Evolutionary conservation across 108 stramenopile species (phyloP).

Genomic region (Conticribra weissflogii): DNA sequence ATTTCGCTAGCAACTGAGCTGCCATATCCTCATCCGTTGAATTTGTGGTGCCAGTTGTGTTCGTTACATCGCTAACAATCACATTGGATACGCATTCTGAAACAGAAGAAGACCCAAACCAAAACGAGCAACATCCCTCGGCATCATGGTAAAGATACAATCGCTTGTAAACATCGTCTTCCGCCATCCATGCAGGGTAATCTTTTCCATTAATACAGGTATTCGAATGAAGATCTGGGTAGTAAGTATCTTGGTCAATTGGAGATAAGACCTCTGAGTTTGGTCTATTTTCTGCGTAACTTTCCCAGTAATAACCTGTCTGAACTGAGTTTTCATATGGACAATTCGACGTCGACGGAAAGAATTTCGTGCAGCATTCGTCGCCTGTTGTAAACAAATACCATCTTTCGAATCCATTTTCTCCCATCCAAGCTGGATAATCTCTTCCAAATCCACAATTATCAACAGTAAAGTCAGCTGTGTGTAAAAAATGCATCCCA

Average conservation of each 20-base stretch:
- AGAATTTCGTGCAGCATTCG: conserved; percentile 25
- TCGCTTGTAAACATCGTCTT: not conserved
- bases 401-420: conserved; percentile 20
- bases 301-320: conserved; percentile 34
- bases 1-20: conserved; percentile 3
- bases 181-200: not conserved
- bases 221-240: conserved; percentile 15
- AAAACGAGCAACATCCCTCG: not conserved
- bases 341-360: conserved; percentile 24
- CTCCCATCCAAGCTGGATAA: conserved; percentile 39
- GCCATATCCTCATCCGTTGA: conserved; percentile 4
- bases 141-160: not conserved
- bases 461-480: not conserved
- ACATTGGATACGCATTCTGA: conserved; percentile 25
- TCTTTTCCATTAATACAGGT: not conserved
- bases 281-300: conserved; percentile 2
- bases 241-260: conserved; percentile 31
- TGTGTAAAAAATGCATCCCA: too few relatives aligned
- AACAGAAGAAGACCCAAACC: conserved; percentile 1
- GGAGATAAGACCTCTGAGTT: conserved; percentile 3
- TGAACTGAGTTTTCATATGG: conserved; percentile 24
- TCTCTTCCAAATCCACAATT: conserved; percentile 19
- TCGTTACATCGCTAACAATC: conserved; percentile 16
- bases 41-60: not conserved
- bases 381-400: conserved; percentile 22